A percentile compares a stretch with the other conserved stretches of the same genome.
phyloP scores from a whole-genome alignment of 306 rosid species.

The Trifolium subterraneum region DNA sequence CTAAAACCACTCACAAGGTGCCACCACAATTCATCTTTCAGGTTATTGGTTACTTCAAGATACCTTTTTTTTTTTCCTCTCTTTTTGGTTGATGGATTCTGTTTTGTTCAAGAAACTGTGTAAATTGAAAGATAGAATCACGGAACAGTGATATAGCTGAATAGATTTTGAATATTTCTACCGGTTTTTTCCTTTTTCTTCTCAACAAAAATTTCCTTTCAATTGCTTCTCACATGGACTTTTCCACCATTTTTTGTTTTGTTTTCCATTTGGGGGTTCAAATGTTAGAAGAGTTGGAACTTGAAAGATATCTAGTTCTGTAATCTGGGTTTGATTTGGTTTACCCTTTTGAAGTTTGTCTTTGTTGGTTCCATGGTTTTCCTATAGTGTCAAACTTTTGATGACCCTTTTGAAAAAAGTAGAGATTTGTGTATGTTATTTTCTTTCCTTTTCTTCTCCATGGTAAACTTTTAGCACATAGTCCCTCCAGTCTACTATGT shows the following conservation, averaged over 20 bases:
- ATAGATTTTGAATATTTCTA: constrained; percentile 10
- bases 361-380: constrained; percentile 21
- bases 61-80: constrained; percentile 6
- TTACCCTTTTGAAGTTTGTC: constrained; percentile 34
- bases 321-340: constrained; percentile 45
- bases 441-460: constrained; percentile 22
- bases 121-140: constrained; percentile 36
- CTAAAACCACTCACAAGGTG: constrained; percentile 43
- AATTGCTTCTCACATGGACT: no score
- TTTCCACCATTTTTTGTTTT: no score
- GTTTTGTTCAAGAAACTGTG: constrained; percentile 52
- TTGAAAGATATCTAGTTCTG: constrained; percentile 36
- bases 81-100: constrained; percentile 31
- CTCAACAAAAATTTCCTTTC: neutral
- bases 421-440: constrained; percentile 38
- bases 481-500: neutral
- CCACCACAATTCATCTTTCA: constrained; percentile 39
- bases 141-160: constrained; percentile 19
- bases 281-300: constrained; percentile 13
- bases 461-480: constrained; percentile 8
- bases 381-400: constrained; percentile 10
- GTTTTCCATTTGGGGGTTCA: constrained; percentile 27
- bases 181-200: constrained; percentile 24
- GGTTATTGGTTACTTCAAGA: constrained; percentile 39
- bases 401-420: constrained; percentile 30